Evolutionary conservation across 148 eudicot genomes (phyloP).

Genomic region (Arctostaphylos glauca): DNA sequence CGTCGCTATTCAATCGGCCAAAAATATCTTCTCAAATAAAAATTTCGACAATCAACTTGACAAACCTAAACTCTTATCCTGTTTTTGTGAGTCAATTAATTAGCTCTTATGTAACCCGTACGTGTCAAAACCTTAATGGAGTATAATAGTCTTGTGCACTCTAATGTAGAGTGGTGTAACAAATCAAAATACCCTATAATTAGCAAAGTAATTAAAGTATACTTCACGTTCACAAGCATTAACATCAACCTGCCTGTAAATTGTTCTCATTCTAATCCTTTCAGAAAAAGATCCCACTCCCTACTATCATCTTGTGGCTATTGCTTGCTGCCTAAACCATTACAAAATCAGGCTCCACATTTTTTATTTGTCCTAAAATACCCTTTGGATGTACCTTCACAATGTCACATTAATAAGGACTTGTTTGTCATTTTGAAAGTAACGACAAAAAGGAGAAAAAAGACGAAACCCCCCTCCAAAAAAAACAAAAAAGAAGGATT

Average conservation of each 20-base stretch:
- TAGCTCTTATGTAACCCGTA: too few relatives aligned
- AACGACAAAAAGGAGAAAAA: not conserved
- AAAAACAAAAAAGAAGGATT: not conserved
- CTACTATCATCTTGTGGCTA: not conserved
- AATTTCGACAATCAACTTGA: too few relatives aligned
- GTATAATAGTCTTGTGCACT: not conserved
- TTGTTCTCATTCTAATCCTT: not conserved
- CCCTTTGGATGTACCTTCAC: not conserved
- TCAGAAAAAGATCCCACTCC: not conserved
- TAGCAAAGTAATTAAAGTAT: not conserved
- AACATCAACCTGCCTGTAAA: not conserved
- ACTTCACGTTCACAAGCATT: not conserved
- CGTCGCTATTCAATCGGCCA: too few relatives aligned
- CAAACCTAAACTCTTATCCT: too few relatives aligned
- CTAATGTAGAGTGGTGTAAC: not conserved
- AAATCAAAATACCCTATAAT: not conserved
- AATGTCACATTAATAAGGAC: not conserved
- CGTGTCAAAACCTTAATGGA: not conserved
- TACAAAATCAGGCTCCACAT: not conserved
- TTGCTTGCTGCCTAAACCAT: conserved; percentile 8
- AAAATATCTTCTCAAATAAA: too few relatives aligned
- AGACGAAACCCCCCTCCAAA: not conserved
- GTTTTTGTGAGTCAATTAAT: too few relatives aligned
- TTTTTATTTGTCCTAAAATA: not conserved
- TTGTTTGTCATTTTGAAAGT: too few relatives aligned